Percentiles rank a stretch among this genome's conserved stretches.
Evolutionary conservation across 768 basidiomycete genomes (phyloP).

Genomic region (Podaxis sp.): DNA sequence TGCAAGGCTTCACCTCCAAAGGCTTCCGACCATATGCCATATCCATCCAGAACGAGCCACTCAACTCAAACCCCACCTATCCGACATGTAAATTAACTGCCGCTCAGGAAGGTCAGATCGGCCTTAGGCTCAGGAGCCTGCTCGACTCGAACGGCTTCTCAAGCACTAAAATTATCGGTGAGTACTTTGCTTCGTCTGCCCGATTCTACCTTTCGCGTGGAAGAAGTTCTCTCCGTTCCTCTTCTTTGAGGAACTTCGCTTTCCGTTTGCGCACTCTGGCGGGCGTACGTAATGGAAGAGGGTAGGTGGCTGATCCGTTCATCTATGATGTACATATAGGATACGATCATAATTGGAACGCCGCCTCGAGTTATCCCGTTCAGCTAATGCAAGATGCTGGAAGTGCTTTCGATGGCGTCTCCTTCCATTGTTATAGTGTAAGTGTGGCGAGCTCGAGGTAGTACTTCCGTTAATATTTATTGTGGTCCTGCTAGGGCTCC

Average conservation of each 20-base stretch:
- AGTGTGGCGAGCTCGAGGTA: background rate
- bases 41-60: conserved; percentile 52
- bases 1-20: conserved; percentile 59
- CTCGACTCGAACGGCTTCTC: conserved; percentile 61
- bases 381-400: conserved; percentile 56
- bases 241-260: background rate
- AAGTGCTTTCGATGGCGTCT: conserved; percentile 57
- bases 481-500: conserved; percentile 28
- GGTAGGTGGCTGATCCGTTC: background rate
- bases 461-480: background rate
- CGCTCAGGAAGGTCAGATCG: conserved; percentile 53
- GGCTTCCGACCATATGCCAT: conserved; percentile 63
- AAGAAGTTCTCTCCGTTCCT: background rate
- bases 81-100: conserved; percentile 54
- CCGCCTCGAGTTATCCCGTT: conserved; percentile 57
- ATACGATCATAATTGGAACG: conserved; percentile 67
- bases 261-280: background rate
- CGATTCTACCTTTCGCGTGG: background rate
- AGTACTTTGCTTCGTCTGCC: conserved; percentile 7
- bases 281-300: conserved; percentile 8
- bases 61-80: conserved; percentile 56
- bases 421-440: conserved; percentile 66
- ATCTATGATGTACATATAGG: conserved; percentile 18
- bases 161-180: conserved; percentile 56
- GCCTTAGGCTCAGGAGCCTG: conserved; percentile 46